Conservation (phyloP, 176 grass and related monocot genomes). For the Dendrocalamus sinicus region DNA sequence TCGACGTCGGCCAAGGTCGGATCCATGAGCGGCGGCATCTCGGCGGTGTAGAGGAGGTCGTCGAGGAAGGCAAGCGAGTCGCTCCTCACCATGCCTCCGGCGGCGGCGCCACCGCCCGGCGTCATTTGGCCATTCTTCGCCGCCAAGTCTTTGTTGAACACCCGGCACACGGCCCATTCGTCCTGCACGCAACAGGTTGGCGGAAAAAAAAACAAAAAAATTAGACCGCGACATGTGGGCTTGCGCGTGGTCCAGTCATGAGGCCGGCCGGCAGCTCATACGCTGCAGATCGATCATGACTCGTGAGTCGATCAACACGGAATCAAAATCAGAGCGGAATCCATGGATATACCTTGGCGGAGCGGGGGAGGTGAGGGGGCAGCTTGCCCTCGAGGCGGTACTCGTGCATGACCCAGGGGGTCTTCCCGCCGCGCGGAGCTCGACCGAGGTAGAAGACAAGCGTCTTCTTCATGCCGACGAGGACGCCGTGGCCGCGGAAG, state of each 20-base stretch:
- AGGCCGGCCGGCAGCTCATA: slow-evolving; percentile 18
- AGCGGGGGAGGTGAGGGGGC: slow-evolving; percentile 49
- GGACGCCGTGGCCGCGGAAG: slow-evolving; percentile 56
- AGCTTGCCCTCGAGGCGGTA: slow-evolving; percentile 76
- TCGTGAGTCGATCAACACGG: not conserved
- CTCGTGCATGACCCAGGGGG: slow-evolving; percentile 95
- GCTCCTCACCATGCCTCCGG: not conserved
- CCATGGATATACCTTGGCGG: slow-evolving; percentile 59
- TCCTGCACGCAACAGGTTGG: slow-evolving; percentile 61
- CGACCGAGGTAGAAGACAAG: slow-evolving; percentile 94
- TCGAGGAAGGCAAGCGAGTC: slow-evolving; percentile 32
- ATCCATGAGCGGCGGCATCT: slow-evolving; percentile 61
- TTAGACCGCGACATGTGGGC: slow-evolving; percentile 24
- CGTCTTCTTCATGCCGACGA: slow-evolving; percentile 99
- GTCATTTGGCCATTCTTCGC: slow-evolving; percentile 41
- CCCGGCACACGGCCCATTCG: slow-evolving; percentile 77
- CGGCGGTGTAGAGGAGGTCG: slow-evolving; percentile 31
- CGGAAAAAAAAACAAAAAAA: not conserved
- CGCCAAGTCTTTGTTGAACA: slow-evolving; percentile 68
- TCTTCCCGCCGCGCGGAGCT: slow-evolving; percentile 82
- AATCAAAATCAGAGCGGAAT: not conserved
- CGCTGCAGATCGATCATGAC: not conserved
- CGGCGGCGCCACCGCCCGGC: not conserved
- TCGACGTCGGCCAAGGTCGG: slow-evolving; percentile 21
- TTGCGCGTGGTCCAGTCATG: not conserved